A percentile compares a stretch with the other conserved stretches of the same genome.
phyloP scores from a whole-genome alignment of 495 filamentous ascomycete genomes.

The Podospora bellae-mahoneyi region DNA sequence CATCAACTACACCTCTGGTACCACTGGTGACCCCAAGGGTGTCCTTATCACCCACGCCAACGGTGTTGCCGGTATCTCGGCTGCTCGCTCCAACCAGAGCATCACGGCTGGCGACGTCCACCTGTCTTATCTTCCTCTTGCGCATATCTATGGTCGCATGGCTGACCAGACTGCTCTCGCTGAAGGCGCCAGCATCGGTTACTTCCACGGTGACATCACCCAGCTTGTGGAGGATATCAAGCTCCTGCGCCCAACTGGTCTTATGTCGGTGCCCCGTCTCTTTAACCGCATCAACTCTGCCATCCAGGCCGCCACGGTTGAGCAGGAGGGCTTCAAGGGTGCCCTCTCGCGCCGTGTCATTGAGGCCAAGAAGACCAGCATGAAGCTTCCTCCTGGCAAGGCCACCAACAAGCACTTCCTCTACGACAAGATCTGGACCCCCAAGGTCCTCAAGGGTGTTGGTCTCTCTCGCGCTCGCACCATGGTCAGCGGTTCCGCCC shows the following conservation, averaged over 20 bases:
- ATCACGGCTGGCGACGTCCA: conserved; percentile 55
- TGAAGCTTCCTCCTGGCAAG: conserved; percentile 65
- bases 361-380: conserved; percentile 70
- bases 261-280: conserved; percentile 86
- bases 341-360: conserved; percentile 77
- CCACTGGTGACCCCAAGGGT: conserved; percentile 91
- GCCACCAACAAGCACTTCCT: conserved; percentile 78
- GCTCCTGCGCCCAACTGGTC: conserved; percentile 72
- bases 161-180: conserved; percentile 72
- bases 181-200: conserved; percentile 75
- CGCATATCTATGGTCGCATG: conserved; percentile 89
- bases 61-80: conserved; percentile 68
- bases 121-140: conserved; percentile 87
- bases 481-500: conserved; percentile 88
- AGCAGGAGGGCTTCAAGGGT: conserved; percentile 78
- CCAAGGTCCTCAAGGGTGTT: conserved; percentile 75
- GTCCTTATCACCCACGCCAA: conserved; percentile 81
- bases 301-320: conserved; percentile 71
- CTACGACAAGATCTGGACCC: conserved; percentile 92
- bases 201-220: conserved; percentile 89
- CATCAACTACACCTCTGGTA: conserved; percentile 97
- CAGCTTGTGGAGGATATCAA: conserved; percentile 91
- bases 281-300: conserved; percentile 87
- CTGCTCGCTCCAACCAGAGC: conserved; percentile 50
- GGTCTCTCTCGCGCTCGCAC: conserved; percentile 69